phyloP scores from a whole-genome alignment of 2,329 filamentous ascomycete species.

The Fusarium humuli region DNA sequence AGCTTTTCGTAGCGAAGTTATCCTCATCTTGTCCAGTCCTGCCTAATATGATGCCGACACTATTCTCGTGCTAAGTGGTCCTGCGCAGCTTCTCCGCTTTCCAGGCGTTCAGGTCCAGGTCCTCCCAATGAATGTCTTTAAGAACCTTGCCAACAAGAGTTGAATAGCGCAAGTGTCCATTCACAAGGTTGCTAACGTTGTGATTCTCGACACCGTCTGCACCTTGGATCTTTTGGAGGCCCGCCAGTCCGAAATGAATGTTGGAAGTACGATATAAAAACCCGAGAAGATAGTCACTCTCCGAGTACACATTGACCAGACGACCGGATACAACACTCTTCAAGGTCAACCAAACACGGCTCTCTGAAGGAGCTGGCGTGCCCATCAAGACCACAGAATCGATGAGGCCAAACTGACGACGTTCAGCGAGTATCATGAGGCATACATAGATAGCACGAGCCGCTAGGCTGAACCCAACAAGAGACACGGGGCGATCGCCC shows the following conservation, averaged over 20 bases:
- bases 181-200: slow-evolving; percentile 72
- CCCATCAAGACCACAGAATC: slow-evolving; percentile 90
- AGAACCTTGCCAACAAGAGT: slow-evolving; percentile 75
- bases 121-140: slow-evolving; percentile 75
- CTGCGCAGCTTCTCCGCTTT: slow-evolving; percentile 42
- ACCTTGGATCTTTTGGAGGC: slow-evolving; percentile 78
- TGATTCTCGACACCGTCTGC: slow-evolving; percentile 76
- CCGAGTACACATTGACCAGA: slow-evolving; percentile 90
- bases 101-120: slow-evolving; percentile 60
- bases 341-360: slow-evolving; percentile 79
- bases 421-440: slow-evolving; percentile 80
- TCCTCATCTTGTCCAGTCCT: slow-evolving; percentile 16
- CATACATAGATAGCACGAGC: slow-evolving; percentile 88
- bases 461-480: slow-evolving; percentile 86
- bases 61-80: slow-evolving; percentile 37
- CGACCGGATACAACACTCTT: slow-evolving; percentile 83
- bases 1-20: slow-evolving; percentile 17
- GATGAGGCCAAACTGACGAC: slow-evolving; percentile 84
- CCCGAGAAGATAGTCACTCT: slow-evolving; percentile 87
- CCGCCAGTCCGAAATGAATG: slow-evolving; percentile 85
- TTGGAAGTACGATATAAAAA: slow-evolving; percentile 88
- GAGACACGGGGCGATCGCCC: slow-evolving; percentile 82
- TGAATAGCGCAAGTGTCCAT: slow-evolving; percentile 77
- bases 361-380: slow-evolving; percentile 78
- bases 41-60: slow-evolving; percentile 28